Conservation (phyloP, 768 basidiomycete species). For the Tephrocybe sp. region DNA sequence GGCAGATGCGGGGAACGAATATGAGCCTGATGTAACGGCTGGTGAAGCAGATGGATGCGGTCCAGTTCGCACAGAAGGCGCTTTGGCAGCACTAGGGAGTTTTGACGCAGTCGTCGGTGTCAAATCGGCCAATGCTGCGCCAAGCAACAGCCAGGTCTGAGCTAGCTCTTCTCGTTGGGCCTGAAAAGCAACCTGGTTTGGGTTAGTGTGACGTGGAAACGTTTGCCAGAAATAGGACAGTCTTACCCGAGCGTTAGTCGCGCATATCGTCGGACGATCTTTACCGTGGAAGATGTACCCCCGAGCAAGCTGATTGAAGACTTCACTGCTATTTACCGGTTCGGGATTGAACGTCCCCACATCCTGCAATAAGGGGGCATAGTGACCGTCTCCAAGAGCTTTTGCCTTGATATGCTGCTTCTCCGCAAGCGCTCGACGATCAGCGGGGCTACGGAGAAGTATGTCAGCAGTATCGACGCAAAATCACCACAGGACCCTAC, state of each 20-base stretch:
- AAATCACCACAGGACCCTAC: conserved; percentile 36
- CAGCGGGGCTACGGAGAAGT: conserved; percentile 36
- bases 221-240: not conserved
- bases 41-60: conserved; percentile 42
- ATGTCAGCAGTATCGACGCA: conserved; percentile 2
- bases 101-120: conserved; percentile 35
- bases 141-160: conserved; percentile 68
- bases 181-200: conserved; percentile 53
- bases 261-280: conserved; percentile 50
- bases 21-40: conserved; percentile 30
- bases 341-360: conserved; percentile 49
- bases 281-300: conserved; percentile 56
- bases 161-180: conserved; percentile 56
- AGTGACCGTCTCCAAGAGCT: conserved; percentile 56
- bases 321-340: conserved; percentile 40
- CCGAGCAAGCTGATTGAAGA: conserved; percentile 61
- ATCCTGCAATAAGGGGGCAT: conserved; percentile 52
- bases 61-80: conserved; percentile 13
- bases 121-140: conserved; percentile 52
- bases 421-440: conserved; percentile 30
- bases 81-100: conserved; percentile 18
- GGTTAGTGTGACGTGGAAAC: not conserved
- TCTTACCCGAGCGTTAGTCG: conserved; percentile 54
- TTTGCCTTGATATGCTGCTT: conserved; percentile 45
- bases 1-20: conserved; percentile 22